Base-by-base conservation (phyloP, 176 grass and related monocot genomes). In the Ampelocalamus luodianensis region DNA sequence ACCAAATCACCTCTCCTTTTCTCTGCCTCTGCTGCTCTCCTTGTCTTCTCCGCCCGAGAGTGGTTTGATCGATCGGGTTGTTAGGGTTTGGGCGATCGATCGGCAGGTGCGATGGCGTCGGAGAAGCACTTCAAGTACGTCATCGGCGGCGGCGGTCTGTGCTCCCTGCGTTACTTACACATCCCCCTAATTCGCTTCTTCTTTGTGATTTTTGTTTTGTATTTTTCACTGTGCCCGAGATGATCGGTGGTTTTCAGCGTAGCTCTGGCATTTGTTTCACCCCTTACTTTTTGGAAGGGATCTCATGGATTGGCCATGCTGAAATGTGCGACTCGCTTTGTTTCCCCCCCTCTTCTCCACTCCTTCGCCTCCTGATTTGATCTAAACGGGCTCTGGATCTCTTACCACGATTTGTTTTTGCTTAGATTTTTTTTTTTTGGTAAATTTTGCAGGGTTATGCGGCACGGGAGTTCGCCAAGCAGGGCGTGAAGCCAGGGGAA, bases 61-160 rank as follows among this genome's bases (percentile, higher is more conserved):
- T 22, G 53, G 6, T 55, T 55, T 55, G 18, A 55, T 8, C 53
- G 18, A 8, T 29, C 53, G 53, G 53, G 18, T 22, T 55, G 3
- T 55, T 55, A 55, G 53, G 53, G 53, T 22, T 20, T 20, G 53
- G 6, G 53, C 7, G 18, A 55, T 2, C 2, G 51, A 8, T 22
- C 58, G 4, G 10, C 10, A n/a, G 9, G 2, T 0, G n/a, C 59
- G 11, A 90, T 68, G 74, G 89, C 68, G 78, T 70, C 88, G 51
- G 91, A 92, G 83, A 99, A 42, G 90, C 91, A 96, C 79, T 96
- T 89, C 93, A 99, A 91, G 91, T 94, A 96, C 90, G 66, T 96
- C 68, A 86, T 96, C 91, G 90, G 96, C 74, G 93, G 96, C 81
- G 96, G 96, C 87, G 86, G 96, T 98, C 59, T 62, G 23, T 14